Base-by-base conservation (phyloP, 2,329 filamentous ascomycete genomes). In the Exophiala oligosperma region DNA sequence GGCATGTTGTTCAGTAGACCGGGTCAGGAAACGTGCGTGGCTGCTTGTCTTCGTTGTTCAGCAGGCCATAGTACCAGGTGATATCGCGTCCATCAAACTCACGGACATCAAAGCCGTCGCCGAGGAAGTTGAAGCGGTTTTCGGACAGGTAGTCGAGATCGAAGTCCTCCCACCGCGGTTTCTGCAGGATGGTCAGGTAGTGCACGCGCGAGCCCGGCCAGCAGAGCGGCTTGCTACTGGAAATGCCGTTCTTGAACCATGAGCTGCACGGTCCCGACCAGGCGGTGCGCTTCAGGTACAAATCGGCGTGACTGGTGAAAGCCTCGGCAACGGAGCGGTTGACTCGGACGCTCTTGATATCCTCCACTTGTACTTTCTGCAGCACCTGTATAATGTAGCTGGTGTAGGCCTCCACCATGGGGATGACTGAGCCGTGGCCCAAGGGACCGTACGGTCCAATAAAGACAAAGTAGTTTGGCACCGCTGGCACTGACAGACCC, bases 131-230 rank as follows among this genome's bases (percentile, higher is more conserved):
- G 62, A 74, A 77, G 35, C 66, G 49, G 60, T 76, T 76, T 35
- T 67, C 66, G 66, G 68, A 69, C 35, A 8, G 35, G 56, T 74
- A 72, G 57, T 70, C 68, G 32, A 77, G 73, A 29, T 74, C 70
- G 57, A 64, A 77, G 61, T 77, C 75, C 60, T 77, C 75, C 61
- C 69, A 76, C 54, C 75, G 56, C 28, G 71, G 71, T 52, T 61
- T 47, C 35, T 68, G 63, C 54, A 77, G 56, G 59, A 76, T 52
- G 54, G 75, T 68, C 54, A 77, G 59, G 58, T 74, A 77, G 57
- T 69, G 66, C 52, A 77, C 54, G 14, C 75, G 60, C n/a, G 58
- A 66, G 1, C 74, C 75, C 0, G 74, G 74, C 54, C 68, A 77
- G 24, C 76, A 70, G 3, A 70, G 70, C 24, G 70, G 68, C 56